Conservation (phyloP, 2,329 filamentous ascomycete genomes). For the Laburnicola sp. region DNA sequence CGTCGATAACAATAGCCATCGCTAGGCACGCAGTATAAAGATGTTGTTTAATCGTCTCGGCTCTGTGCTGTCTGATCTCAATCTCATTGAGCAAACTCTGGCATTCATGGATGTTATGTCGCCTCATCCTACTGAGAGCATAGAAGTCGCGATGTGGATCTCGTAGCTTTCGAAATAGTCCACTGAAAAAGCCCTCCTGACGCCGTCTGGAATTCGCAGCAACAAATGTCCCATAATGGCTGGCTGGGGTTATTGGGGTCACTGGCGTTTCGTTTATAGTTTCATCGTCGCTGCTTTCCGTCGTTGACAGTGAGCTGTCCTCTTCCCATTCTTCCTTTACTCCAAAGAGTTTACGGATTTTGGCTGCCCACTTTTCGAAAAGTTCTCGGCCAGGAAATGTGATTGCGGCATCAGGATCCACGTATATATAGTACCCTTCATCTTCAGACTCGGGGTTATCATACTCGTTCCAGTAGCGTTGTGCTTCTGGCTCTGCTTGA, state of each 20-base stretch:
- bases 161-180: slow-evolving; percentile 31
- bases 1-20: slow-evolving; percentile 64
- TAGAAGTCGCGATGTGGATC: slow-evolving; percentile 48
- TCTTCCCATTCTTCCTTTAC: slow-evolving; percentile 25
- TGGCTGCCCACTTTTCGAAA: slow-evolving; percentile 50
- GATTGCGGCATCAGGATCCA: slow-evolving; percentile 67
- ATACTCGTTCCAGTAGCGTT: slow-evolving; percentile 82
- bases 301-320: slow-evolving; percentile 31
- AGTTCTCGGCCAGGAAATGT: slow-evolving; percentile 66
- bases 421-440: slow-evolving; percentile 70
- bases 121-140: slow-evolving; percentile 26
- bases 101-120: slow-evolving; percentile 43
- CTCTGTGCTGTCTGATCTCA: slow-evolving; percentile 35
- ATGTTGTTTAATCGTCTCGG: slow-evolving; percentile 40
- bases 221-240: slow-evolving; percentile 53
- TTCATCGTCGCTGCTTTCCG: slow-evolving; percentile 55
- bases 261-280: too few relatives aligned
- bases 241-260: slow-evolving; percentile 43
- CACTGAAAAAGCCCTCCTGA: slow-evolving; percentile 36
- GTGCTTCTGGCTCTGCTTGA: slow-evolving; percentile 22
- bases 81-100: slow-evolving; percentile 50
- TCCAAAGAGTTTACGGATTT: slow-evolving; percentile 31
- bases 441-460: slow-evolving; percentile 71
- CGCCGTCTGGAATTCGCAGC: slow-evolving; percentile 8
- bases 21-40: slow-evolving; percentile 57